Percentiles rank a stretch among this genome's conserved stretches.
Evolutionary conservation across 176 grass and related monocot genomes (phyloP).

Genomic region (Zizania latifolia): DNA sequence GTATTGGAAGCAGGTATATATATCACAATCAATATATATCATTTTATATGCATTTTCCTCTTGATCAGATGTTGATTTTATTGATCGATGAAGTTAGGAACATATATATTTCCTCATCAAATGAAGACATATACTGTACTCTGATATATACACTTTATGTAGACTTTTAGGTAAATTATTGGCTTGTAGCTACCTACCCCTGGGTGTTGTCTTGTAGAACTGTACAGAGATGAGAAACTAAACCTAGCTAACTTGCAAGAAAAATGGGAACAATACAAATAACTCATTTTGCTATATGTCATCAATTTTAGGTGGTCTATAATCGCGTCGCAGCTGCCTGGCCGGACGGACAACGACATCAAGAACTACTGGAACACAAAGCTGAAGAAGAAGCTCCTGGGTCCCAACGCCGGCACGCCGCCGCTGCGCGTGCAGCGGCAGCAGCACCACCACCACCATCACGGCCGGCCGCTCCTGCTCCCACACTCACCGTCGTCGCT

Average conservation of each 20-base stretch:
- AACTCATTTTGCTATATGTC: background rate
- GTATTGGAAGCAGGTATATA: conserved; percentile 90
- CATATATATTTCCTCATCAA: background rate
- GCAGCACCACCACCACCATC: background rate
- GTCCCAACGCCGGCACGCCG: background rate
- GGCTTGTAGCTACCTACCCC: background rate
- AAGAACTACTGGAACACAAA: conserved; percentile 98
- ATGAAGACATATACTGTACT: background rate
- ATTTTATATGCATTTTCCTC: background rate
- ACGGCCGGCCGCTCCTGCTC: conserved; percentile 40
- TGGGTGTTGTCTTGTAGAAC: background rate
- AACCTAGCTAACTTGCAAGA: background rate
- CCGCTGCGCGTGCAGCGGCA: conserved; percentile 28
- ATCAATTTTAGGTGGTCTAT: conserved; percentile 74
- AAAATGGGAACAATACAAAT: background rate
- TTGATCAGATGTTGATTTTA: background rate
- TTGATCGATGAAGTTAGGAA: background rate
- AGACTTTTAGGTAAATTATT: too few relatives aligned
- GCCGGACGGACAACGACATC: conserved; percentile 91
- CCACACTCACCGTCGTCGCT: background rate
- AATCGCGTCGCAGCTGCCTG: conserved; percentile 77
- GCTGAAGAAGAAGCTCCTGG: conserved; percentile 81
- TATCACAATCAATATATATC: background rate
- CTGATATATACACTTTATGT: background rate
- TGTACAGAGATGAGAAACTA: background rate